phyloP scores from a whole-genome alignment of 1,284 basidiomycete genomes.

The Leccinum huronense region DNA sequence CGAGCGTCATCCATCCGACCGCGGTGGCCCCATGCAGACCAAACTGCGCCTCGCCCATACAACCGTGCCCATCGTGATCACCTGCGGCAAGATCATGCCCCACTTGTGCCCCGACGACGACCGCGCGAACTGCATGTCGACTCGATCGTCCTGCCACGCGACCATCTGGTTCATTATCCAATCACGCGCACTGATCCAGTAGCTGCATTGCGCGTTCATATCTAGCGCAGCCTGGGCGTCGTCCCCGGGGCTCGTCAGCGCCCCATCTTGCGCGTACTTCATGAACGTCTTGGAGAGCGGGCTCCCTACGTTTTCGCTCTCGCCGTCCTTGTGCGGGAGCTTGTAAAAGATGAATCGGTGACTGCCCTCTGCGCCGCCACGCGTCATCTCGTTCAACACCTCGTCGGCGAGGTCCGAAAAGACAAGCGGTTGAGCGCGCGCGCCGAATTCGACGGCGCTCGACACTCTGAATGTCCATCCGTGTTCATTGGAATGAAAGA shows the following conservation, averaged over 20 bases:
- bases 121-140: conserved; percentile 46
- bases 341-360: conserved; percentile 76
- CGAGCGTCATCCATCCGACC: conserved; percentile 99
- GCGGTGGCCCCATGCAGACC: conserved; percentile 96
- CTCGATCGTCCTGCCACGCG: conserved; percentile 43
- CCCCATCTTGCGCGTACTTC: conserved; percentile 84
- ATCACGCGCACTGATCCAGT: conserved; percentile 41
- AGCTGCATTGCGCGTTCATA: conserved; percentile 69
- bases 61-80: conserved; percentile 28
- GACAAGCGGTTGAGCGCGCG: too few relatives aligned
- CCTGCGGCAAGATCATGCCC: too few relatives aligned
- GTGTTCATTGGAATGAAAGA: too few relatives aligned
- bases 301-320: conserved; percentile 89
- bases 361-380: conserved; percentile 29
- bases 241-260: conserved; percentile 73
- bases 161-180: conserved; percentile 87
- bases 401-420: conserved; percentile 49
- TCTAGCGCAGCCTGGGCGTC: conserved; percentile 85
- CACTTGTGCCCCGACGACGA: too few relatives aligned
- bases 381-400: conserved; percentile 44
- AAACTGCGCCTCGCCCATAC: conserved; percentile 99
- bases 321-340: conserved; percentile 95
- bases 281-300: conserved; percentile 92
- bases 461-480: too few relatives aligned
- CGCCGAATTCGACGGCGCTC: conserved; percentile 32